Evolutionary conservation across 768 basidiomycete genomes (phyloP), one percentile per base, ranked within the genome.

Genomic region (Gymnopilus junonius): DNA sequence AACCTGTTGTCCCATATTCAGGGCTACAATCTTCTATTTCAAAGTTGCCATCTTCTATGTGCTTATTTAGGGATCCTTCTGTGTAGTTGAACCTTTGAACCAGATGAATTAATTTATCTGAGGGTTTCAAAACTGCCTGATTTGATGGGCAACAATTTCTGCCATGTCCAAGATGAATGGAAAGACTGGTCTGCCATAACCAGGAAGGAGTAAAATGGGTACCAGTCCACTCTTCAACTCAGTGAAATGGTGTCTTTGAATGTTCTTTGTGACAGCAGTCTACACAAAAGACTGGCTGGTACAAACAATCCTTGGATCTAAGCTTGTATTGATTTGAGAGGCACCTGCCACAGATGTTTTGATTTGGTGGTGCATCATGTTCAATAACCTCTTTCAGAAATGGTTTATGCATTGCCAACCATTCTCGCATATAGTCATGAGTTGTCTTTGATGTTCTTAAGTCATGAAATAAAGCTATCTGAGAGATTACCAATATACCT

Each of bases 171-270:
- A 68, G 17, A 1, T 60, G 8, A 12, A 70, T 23, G 8, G 62
- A 45, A 2, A 43, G 37, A 10, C 69, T 64, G 3, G 58, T 50
- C 46, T 70, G 60, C 60, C 62, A 65, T 8, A 70, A 53, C 37
- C 35, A 50, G 1, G 61, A 62, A 4, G 39, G 20, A 2, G 57
- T 50, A 42, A 61, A 70, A 32, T 63, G 58, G 1, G 6, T 27
- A 1, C 69, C 67, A 8, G 59, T 70, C 70, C 70, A 71, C n/a
- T 37, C 25, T 35, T 68, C 43, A 45, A 71, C 55, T 10, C 64
- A 29, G 58, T 71, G 69, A 12, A 70, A 58, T 6, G 66, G 62
- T 21, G 61, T 59, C 2, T 48, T 1, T 2, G 6, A 1, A 37
- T 70, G 69, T 1, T 37, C 15, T 3, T n/a, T 10, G 11, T n/a